Evolutionary conservation across 1,139 yeast genomes (phyloP).

Genomic region (Lodderomyces beijingensis): DNA sequence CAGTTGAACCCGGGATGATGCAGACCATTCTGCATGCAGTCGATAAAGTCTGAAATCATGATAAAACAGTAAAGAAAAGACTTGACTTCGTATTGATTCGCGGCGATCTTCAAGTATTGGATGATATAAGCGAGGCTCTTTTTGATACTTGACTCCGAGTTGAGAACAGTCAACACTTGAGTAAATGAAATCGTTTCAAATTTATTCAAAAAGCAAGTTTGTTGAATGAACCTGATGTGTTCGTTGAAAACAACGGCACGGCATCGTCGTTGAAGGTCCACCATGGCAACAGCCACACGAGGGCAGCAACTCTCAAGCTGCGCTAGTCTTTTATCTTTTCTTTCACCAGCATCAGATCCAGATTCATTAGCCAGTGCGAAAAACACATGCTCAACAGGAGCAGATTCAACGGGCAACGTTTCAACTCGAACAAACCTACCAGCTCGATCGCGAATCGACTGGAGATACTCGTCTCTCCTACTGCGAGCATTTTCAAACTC

Average conservation of each 20-base stretch:
- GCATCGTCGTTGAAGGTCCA: neutral
- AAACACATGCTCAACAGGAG: too few species aligned
- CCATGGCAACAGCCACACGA: neutral
- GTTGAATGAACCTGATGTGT: constrained; percentile 6
- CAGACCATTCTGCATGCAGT: constrained; percentile 10
- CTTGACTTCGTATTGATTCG: constrained; percentile 9
- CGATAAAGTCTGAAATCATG: constrained; percentile 21
- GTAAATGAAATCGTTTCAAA: constrained; percentile 11
- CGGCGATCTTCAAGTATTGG: constrained; percentile 12
- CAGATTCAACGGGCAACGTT: too few species aligned
- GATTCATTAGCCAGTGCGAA: neutral
- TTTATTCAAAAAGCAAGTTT: constrained; percentile 10
- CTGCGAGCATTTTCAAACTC: constrained; percentile 15
- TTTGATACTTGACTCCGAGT: constrained; percentile 9
- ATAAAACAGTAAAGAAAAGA: constrained; percentile 23
- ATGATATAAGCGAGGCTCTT: constrained; percentile 12
- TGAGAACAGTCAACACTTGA: constrained; percentile 10
- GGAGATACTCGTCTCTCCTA: constrained; percentile 17
- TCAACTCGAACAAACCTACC: constrained; percentile 6
- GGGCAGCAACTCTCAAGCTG: too few species aligned
- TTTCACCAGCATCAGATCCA: neutral
- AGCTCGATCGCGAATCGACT: constrained; percentile 16
- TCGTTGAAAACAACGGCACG: constrained; percentile 6
- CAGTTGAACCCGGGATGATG: constrained; percentile 28
- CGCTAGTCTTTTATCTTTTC: neutral